Conservation (phyloP, 2,329 filamentous ascomycete genomes). For the Colletotrichum siamense region DNA sequence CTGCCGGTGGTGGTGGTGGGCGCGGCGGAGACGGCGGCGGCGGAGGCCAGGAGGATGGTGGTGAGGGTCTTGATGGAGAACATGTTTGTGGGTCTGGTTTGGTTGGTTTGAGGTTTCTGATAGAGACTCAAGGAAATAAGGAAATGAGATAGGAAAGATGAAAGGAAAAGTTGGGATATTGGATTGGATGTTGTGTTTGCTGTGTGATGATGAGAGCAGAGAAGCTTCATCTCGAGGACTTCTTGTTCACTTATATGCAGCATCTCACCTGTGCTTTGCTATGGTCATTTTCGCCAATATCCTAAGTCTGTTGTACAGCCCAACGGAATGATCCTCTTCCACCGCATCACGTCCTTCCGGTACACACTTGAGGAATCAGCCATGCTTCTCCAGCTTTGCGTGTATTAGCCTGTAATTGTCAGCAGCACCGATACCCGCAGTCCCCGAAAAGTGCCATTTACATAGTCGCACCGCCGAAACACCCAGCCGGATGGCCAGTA, state of each 20-base stretch:
- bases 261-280: not conserved
- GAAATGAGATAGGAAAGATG: slow-evolving; percentile 4
- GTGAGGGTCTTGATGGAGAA: slow-evolving; percentile 33
- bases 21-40: slow-evolving; percentile 31
- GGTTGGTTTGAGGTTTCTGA: not conserved
- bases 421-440: not conserved
- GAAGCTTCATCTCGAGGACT: not conserved
- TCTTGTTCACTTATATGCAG: not conserved
- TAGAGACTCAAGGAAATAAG: not conserved
- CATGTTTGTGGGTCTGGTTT: slow-evolving; percentile 33
- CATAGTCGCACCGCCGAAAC: not conserved
- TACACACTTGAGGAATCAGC: not conserved
- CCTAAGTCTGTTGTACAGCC: slow-evolving; percentile 4
- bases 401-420: not conserved
- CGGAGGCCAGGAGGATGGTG: slow-evolving; percentile 29
- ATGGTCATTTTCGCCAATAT: not conserved
- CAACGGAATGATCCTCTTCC: slow-evolving; percentile 7
- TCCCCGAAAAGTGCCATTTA: not conserved
- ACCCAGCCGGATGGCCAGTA: not conserved
- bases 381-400: not conserved
- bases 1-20: slow-evolving; percentile 36
- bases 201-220: not conserved
- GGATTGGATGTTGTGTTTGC: not conserved
- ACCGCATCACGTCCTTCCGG: not conserved
- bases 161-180: not conserved